Conservation (phyloP, 345 rosid species). For the Limnanthes douglasii region DNA sequence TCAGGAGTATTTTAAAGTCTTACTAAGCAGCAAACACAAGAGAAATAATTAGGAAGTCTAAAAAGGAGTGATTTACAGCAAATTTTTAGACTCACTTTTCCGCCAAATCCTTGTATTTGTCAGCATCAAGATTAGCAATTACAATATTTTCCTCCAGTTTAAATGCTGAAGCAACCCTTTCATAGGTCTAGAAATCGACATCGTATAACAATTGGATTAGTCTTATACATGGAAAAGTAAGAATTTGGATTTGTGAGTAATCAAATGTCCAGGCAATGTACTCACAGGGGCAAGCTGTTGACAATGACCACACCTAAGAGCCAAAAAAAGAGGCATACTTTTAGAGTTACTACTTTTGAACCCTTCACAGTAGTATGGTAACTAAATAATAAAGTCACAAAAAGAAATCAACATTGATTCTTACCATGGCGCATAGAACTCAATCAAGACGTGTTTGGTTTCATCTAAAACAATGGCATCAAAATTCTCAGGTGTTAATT, state of each 20-base stretch:
- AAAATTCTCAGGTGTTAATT: constrained; percentile 43
- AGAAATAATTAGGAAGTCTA: no score
- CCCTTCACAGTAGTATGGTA: neutral
- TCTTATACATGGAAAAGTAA: neutral
- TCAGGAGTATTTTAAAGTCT: neutral
- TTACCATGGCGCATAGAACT: constrained; percentile 79
- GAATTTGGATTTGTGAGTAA: no score
- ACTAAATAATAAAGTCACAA: neutral
- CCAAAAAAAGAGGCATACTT: neutral
- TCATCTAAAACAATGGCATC: constrained; percentile 47
- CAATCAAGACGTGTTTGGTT: constrained; percentile 59
- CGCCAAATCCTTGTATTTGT: constrained; percentile 42
- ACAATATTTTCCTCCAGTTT: constrained; percentile 39
- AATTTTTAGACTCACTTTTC: constrained; percentile 34
- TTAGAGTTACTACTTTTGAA: neutral
- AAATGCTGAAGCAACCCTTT: constrained; percentile 58
- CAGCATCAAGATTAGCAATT: constrained; percentile 71
- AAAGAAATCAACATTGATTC: neutral
- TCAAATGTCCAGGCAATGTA: constrained; percentile 1
- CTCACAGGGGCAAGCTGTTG: constrained; percentile 70
- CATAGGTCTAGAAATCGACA: constrained; percentile 27
- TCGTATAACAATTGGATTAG: neutral
- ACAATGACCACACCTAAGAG: constrained; percentile 72
- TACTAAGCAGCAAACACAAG: no score
- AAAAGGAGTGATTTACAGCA: no score